These are phyloP conservation scores for Candida orba DNA, from an alignment of 805 yeast genomes.

Conservation along the genomic window DNA sequence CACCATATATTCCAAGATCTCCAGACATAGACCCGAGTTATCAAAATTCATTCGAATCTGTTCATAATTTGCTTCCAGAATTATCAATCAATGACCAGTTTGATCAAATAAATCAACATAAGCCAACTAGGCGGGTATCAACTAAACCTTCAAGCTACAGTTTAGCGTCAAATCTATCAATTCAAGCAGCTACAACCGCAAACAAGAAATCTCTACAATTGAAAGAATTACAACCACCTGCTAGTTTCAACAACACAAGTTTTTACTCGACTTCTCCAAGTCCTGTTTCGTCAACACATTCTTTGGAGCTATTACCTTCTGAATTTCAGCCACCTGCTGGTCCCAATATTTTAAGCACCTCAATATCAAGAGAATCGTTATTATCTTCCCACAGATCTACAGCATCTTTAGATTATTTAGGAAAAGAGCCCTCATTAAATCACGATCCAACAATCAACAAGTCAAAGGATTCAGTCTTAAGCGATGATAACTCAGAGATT, in stretches of 20 bases:
- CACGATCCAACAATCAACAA: too few species aligned
- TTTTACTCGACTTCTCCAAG: conserved; percentile 8
- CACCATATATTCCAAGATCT: neutral
- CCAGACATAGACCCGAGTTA: neutral
- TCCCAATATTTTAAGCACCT: neutral
- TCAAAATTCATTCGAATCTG: neutral
- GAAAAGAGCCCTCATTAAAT: too few species aligned
- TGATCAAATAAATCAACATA: neutral
- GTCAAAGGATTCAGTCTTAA: too few species aligned
- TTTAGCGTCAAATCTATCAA: neutral
- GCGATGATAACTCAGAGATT: too few species aligned
- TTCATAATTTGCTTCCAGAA: neutral
- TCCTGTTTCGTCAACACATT: conserved; percentile 14
- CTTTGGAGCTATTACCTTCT: conserved; percentile 14
- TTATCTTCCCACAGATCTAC: too few species aligned
- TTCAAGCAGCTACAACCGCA: conserved; percentile 8
- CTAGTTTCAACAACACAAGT: conserved; percentile 7
- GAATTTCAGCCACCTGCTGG: neutral
- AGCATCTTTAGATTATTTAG: too few species aligned
- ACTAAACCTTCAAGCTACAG: neutral
- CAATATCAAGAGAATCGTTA: neutral
- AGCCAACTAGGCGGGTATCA: neutral
- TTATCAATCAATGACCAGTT: neutral
- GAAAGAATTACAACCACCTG: conserved; percentile 3
- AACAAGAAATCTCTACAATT: neutral